Conservation (phyloP, 805 yeast genomes). For the Pichia nakasei region DNA sequence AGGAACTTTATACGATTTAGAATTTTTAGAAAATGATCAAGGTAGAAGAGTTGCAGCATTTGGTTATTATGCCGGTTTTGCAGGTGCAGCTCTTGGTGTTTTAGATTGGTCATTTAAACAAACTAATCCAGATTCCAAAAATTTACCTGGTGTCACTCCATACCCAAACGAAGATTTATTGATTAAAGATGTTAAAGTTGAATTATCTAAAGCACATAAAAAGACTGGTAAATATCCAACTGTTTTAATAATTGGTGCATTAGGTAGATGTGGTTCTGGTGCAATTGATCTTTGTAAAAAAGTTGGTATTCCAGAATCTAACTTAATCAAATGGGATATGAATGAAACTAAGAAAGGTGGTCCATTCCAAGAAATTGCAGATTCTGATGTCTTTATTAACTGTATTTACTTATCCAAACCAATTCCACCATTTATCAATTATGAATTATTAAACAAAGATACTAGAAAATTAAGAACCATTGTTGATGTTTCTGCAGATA, state of each 20-base stretch:
- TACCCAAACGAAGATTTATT: conserved; percentile 73
- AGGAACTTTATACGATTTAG: conserved; percentile 87
- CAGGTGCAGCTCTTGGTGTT: conserved; percentile 96
- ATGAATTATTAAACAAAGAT: conserved; percentile 52
- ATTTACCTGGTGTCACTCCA: conserved; percentile 74
- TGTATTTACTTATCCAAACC: conserved; percentile 92
- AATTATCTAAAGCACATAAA: conserved; percentile 46
- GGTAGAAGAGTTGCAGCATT: conserved; percentile 99
- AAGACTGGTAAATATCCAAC: conserved; percentile 64
- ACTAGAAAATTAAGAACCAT: conserved; percentile 80
- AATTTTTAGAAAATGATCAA: conserved; percentile 84
- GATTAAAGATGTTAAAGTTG: conserved; percentile 59
- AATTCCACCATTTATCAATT: conserved; percentile 83
- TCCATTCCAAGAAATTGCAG: conserved; percentile 87
- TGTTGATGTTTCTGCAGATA: conserved; percentile 97
- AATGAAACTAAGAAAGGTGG: conserved; percentile 95
- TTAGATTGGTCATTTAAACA: conserved; percentile 93
- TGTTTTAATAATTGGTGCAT: conserved; percentile 88
- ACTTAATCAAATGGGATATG: conserved; percentile 92
- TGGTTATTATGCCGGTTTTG: conserved; percentile 99
- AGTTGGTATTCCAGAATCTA: conserved; percentile 80
- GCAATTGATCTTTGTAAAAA: conserved; percentile 77
- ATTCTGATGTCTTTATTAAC: conserved; percentile 85
- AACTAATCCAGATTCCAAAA: conserved; percentile 53
- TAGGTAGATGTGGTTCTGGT: conserved; percentile 98